Evolutionary conservation across 2,329 filamentous ascomycete species (phyloP).

Genomic region (Tolypocladium sp.): DNA sequence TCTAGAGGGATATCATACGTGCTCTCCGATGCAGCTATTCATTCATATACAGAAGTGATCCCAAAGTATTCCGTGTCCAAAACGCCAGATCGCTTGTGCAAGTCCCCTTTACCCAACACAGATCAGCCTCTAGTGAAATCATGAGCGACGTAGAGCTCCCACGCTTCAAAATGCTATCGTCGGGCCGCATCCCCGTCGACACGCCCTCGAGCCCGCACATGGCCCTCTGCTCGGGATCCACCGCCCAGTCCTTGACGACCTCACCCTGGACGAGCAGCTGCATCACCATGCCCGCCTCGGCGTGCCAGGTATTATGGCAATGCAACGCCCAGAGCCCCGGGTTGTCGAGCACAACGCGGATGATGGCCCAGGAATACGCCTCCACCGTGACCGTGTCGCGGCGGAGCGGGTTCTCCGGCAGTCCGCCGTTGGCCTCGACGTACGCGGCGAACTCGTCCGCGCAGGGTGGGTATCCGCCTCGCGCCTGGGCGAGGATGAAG

Average conservation of each 20-base stretch:
- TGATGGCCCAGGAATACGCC: constrained; percentile 43
- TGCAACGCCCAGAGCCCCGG: constrained; percentile 50
- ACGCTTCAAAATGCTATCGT: constrained; percentile 17
- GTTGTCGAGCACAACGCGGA: constrained; percentile 47
- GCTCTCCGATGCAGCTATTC: neutral
- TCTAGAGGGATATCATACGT: neutral
- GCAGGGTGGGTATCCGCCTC: constrained; percentile 23
- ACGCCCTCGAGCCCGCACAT: constrained; percentile 22
- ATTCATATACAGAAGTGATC: too few relatives aligned
- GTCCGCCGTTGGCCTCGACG: constrained; percentile 11
- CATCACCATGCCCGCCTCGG: constrained; percentile 50
- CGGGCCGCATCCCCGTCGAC: constrained; percentile 19
- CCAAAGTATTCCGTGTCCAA: neutral
- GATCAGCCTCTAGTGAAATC: neutral
- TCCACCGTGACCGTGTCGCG: constrained; percentile 40
- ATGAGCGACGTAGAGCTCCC: too few relatives aligned
- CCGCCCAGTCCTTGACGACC: constrained; percentile 15
- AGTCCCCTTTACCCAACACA: neutral
- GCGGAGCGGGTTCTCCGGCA: constrained; percentile 21
- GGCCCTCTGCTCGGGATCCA: constrained; percentile 10
- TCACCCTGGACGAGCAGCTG: constrained; percentile 35
- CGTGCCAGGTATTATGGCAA: constrained; percentile 51
- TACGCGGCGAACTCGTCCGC: constrained; percentile 13
- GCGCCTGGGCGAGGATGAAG: constrained; percentile 30
- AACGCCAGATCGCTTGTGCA: neutral